Evolutionary conservation across 257 asterid genomes (phyloP).

Genomic region (Fraxinus americana): DNA sequence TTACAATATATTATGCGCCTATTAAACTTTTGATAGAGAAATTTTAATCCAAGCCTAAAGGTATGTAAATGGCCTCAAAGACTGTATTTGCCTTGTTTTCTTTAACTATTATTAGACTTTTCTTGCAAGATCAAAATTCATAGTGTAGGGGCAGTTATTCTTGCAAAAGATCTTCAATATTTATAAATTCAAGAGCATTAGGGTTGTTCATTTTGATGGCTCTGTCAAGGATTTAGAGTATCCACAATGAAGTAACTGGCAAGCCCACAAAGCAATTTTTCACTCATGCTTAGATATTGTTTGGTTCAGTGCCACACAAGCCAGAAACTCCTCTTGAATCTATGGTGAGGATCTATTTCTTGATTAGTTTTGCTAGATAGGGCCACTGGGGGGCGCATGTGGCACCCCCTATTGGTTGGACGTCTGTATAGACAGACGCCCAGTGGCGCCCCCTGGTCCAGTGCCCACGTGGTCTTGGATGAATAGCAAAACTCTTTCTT

Average conservation of each 20-base stretch:
- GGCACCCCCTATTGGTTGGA: too few relatives aligned
- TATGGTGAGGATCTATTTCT: slow-evolving; percentile 41
- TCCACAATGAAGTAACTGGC: slow-evolving; percentile 32
- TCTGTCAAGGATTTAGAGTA: slow-evolving; percentile 34
- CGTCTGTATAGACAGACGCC: too few relatives aligned
- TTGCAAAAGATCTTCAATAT: slow-evolving; percentile 22
- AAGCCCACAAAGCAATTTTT: slow-evolving; percentile 34
- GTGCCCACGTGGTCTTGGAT: too few relatives aligned
- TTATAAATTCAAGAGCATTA: slow-evolving; percentile 21
- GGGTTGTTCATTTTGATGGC: slow-evolving; percentile 43
- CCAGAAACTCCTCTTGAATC: slow-evolving; percentile 34
- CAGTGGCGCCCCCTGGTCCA: too few relatives aligned
- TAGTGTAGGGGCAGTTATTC: slow-evolving; percentile 9
- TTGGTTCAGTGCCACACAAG: slow-evolving; percentile 42
- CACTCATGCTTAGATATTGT: slow-evolving; percentile 33
- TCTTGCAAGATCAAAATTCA: not conserved
- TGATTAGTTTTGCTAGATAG: too few relatives aligned
- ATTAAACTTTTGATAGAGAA: too few relatives aligned
- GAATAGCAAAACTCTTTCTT: slow-evolving; percentile 26
- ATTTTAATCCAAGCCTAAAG: too few relatives aligned
- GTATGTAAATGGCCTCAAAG: too few relatives aligned
- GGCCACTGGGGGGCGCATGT: too few relatives aligned
- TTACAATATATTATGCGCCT: too few relatives aligned
- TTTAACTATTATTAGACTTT: not conserved
- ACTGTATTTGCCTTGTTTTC: too few relatives aligned